Evolutionary conservation across 164 flowering plant genomes (phyloP).

Genomic region (Berberis thunbergii): DNA sequence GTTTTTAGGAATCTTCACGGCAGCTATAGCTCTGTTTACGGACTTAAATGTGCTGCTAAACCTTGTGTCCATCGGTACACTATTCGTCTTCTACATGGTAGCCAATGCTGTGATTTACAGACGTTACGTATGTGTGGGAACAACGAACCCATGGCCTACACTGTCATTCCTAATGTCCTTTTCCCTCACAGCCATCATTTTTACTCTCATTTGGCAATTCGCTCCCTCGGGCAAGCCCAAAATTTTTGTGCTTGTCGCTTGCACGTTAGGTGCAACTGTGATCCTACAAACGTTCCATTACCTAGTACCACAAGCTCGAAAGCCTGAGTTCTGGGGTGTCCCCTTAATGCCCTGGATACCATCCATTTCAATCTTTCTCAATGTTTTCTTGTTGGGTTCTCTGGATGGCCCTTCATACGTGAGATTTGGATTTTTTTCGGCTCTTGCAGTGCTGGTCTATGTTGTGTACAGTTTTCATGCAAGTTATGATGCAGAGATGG

Average conservation of each 20-base stretch:
- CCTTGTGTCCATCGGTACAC: slow-evolving; percentile 84
- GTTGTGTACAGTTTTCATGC: slow-evolving; percentile 50
- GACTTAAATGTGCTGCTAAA: slow-evolving; percentile 67
- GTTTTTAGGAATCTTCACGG: slow-evolving; percentile 60
- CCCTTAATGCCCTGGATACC: slow-evolving; percentile 96
- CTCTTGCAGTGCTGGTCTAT: slow-evolving; percentile 45
- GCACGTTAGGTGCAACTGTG: slow-evolving; percentile 29
- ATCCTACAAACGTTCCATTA: slow-evolving; percentile 43
- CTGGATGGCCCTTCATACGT: slow-evolving; percentile 65
- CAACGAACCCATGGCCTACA: slow-evolving; percentile 65
- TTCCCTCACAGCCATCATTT: slow-evolving; percentile 46
- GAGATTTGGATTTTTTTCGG: slow-evolving; percentile 72
- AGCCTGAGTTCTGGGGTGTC: slow-evolving; percentile 86
- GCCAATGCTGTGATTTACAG: slow-evolving; percentile 81
- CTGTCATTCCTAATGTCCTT: slow-evolving; percentile 54
- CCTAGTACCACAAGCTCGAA: slow-evolving; percentile 55
- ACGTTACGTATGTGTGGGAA: slow-evolving; percentile 53
- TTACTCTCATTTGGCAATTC: slow-evolving; percentile 70
- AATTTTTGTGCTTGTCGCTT: slow-evolving; percentile 37
- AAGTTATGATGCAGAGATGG: neutral
- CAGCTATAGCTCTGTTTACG: slow-evolving; percentile 72
- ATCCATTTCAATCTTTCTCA: slow-evolving; percentile 60
- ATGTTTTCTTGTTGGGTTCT: slow-evolving; percentile 73
- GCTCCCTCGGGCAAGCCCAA: slow-evolving; percentile 41
- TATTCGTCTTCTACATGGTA: slow-evolving; percentile 94